Evolutionary conservation across 305 asterid species (phyloP).

Genomic region (Fraxinus latifolia): DNA sequence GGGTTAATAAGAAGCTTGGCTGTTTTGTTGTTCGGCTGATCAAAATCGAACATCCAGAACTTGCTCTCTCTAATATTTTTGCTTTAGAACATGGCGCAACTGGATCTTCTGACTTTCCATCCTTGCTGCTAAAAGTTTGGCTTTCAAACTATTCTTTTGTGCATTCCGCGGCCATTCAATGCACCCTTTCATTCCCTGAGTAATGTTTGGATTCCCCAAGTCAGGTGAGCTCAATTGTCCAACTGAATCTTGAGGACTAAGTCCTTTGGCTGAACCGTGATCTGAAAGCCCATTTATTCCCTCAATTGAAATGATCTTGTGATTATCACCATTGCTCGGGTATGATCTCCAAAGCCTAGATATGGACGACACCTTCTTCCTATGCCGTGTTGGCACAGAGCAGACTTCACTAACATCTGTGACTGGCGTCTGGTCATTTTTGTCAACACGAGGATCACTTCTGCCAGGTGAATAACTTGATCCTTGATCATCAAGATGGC

Average conservation of each 20-base stretch:
- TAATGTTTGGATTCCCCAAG: slow-evolving; percentile 46
- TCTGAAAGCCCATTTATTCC: slow-evolving; percentile 55
- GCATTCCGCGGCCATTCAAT: slow-evolving; percentile 75
- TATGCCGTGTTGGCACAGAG: slow-evolving; percentile 35
- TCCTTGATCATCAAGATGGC: slow-evolving; percentile 83
- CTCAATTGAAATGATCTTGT: slow-evolving; percentile 55
- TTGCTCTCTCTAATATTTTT: slow-evolving; percentile 47
- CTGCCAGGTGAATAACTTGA: slow-evolving; percentile 74
- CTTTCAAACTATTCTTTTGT: slow-evolving; percentile 70
- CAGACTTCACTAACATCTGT: slow-evolving; percentile 57
- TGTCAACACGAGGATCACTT: slow-evolving; percentile 49
- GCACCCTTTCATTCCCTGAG: slow-evolving; percentile 76
- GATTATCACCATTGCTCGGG: slow-evolving; percentile 53
- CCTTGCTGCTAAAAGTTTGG: slow-evolving; percentile 76
- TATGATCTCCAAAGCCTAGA: slow-evolving; percentile 67
- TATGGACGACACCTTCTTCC: slow-evolving; percentile 57
- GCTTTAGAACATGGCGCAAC: slow-evolving; percentile 86
- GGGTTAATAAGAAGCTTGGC: background rate
- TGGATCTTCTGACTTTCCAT: slow-evolving; percentile 81
- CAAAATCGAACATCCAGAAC: background rate
- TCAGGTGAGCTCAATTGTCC: slow-evolving; percentile 74
- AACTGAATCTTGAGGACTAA: slow-evolving; percentile 47
- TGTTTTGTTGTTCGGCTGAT: background rate
- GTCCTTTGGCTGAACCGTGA: slow-evolving; percentile 42
- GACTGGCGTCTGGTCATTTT: slow-evolving; percentile 40